Percentiles rank a stretch among this genome's conserved stretches.
Conservation (phyloP, 2,329 filamentous ascomycete species). For the Calonectria naviculata region DNA sequence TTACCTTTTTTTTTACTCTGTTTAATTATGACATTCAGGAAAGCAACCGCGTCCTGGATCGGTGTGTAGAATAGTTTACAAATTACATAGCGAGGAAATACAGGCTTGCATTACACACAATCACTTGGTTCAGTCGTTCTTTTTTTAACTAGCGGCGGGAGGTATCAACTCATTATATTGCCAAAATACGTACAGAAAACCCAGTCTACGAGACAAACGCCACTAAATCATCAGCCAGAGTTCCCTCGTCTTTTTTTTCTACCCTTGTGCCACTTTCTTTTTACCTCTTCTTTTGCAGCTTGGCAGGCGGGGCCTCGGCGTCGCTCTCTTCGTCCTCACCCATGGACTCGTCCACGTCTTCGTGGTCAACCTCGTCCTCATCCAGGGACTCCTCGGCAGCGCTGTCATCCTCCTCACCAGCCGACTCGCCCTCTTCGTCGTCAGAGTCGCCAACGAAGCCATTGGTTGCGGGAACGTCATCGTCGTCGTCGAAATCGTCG, state of each 20-base stretch:
- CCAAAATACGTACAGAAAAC: constrained; percentile 39
- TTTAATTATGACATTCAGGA: constrained; percentile 21
- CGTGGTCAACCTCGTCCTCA: constrained; percentile 69
- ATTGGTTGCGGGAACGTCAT: constrained; percentile 67
- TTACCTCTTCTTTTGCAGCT: constrained; percentile 49
- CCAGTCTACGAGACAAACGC: constrained; percentile 43
- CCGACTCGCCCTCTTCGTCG: constrained; percentile 64
- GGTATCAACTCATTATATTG: constrained; percentile 43
- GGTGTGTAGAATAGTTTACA: constrained; percentile 14
- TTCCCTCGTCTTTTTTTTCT: constrained; percentile 22
- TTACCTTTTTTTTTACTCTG: constrained; percentile 15
- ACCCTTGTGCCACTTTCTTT: constrained; percentile 12
- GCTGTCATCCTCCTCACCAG: constrained; percentile 56
- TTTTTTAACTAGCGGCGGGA: constrained; percentile 10
- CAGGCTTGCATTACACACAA: neutral
- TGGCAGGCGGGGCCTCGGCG: constrained; percentile 59
- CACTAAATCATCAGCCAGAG: constrained; percentile 33
- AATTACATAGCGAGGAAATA: constrained; percentile 9
- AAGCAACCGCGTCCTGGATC: constrained; percentile 2
- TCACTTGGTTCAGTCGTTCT: neutral
- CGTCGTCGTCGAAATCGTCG: constrained; percentile 62
- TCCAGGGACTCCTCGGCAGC: constrained; percentile 62
- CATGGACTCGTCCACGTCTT: constrained; percentile 65
- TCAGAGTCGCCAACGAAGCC: constrained; percentile 69
- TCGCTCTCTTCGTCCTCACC: constrained; percentile 68